Evolutionary conservation across 768 basidiomycete genomes (phyloP).

Genomic region (Boletus edulis): DNA sequence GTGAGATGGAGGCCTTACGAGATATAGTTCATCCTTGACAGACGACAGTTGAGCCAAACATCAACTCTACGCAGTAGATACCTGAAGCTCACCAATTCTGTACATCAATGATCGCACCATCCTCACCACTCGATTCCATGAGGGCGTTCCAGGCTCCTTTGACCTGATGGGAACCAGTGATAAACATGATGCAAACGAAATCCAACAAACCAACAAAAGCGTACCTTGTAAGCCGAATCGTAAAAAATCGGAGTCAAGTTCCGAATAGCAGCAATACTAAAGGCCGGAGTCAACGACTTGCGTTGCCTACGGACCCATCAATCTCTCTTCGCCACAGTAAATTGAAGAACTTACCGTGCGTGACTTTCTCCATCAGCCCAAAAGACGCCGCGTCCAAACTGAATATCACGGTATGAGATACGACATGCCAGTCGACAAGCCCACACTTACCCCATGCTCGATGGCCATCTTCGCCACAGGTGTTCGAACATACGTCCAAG

Average conservation of each 20-base stretch:
- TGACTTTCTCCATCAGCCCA: slow-evolving; percentile 42
- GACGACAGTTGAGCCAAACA: not conserved
- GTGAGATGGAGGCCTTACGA: slow-evolving; percentile 21
- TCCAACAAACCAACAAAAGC: not conserved
- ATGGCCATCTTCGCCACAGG: slow-evolving; percentile 34
- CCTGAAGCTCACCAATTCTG: slow-evolving; percentile 29
- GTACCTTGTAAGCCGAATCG: slow-evolving; percentile 29
- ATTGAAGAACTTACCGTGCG: slow-evolving; percentile 28
- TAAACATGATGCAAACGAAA: not conserved
- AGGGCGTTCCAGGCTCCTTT: slow-evolving; percentile 31
- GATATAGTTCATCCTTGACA: slow-evolving; percentile 32
- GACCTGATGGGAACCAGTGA: slow-evolving; percentile 13
- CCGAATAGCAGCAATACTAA: slow-evolving; percentile 24
- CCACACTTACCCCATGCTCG: slow-evolving; percentile 14
- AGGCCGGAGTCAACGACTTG: slow-evolving; percentile 26
- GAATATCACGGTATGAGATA: not conserved
- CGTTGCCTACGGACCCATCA: slow-evolving; percentile 18
- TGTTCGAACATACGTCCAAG: slow-evolving; percentile 40
- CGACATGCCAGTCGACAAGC: not conserved
- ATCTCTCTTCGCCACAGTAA: not conserved
- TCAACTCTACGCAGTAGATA: too few relatives aligned
- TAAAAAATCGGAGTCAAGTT: slow-evolving; percentile 23
- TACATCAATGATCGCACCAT: slow-evolving; percentile 35
- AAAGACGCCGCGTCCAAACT: slow-evolving; percentile 31
- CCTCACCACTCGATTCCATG: slow-evolving; percentile 19